phyloP scores from a whole-genome alignment of 257 asterid species.

The Verbena officinalis region DNA sequence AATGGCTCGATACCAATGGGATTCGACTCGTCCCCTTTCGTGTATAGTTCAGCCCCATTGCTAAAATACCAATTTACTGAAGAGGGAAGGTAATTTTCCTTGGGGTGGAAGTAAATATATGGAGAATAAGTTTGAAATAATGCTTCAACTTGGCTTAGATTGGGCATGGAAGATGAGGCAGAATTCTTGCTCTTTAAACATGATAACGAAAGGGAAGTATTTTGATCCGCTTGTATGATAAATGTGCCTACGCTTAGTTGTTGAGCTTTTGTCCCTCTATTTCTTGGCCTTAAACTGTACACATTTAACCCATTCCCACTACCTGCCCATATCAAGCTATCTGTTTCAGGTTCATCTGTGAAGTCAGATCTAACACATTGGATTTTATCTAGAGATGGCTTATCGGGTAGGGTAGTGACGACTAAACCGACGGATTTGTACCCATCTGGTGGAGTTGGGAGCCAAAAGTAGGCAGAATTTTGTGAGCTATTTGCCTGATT shows the following conservation, averaged over 20 bases:
- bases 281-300: conserved; percentile 54
- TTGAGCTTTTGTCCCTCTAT: conserved; percentile 53
- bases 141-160: conserved; percentile 48
- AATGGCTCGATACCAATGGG: conserved; percentile 46
- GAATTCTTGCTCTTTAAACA: conserved; percentile 65
- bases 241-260: conserved; percentile 58
- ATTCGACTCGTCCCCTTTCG: conserved; percentile 56
- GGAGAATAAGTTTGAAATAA: conserved; percentile 65
- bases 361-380: conserved; percentile 65
- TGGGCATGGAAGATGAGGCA: conserved; percentile 50
- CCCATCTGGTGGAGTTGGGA: conserved; percentile 76
- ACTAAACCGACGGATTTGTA: conserved; percentile 68
- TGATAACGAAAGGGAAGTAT: conserved; percentile 36
- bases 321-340: conserved; percentile 63
- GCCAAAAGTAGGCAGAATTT: conserved; percentile 63
- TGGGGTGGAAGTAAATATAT: conserved; percentile 64
- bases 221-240: conserved; percentile 19
- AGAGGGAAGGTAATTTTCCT: conserved; percentile 67
- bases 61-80: conserved; percentile 82
- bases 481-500: conserved; percentile 7
- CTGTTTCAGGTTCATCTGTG: conserved; percentile 64
- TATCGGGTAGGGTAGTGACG: conserved; percentile 60
- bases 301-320: conserved; percentile 42
- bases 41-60: conserved; percentile 60
- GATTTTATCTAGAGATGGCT: conserved; percentile 65